Base-by-base conservation (phyloP, 2,329 filamentous ascomycete genomes). In the Diplodia sapinea region DNA sequence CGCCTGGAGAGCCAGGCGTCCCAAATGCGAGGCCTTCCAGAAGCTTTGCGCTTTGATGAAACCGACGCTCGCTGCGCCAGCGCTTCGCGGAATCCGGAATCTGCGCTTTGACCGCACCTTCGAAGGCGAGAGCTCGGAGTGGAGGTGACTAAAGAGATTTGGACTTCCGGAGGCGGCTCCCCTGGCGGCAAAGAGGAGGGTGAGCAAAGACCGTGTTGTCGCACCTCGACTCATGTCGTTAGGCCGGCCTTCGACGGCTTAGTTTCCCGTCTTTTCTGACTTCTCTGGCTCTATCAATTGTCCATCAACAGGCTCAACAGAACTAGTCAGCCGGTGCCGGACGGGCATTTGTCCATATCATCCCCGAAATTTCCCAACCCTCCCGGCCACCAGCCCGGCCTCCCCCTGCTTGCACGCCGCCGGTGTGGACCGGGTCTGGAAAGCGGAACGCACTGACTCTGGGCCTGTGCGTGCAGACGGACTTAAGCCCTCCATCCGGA, bases 21-120 rank as follows among this genome's bases (percentile, higher is more conserved):
- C 52, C 54, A 61, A 15, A 36, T 36, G n/a, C 31, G 43, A 63
- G 43, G 43, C 47, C 59, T 63, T 63, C 59, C 59, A 63, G 59
- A 63, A 63, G 59, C 47, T 51, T 51, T 51, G 59, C 36, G 59
- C 59, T 63, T 52, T 52, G 43, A 51, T 51, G 43, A 63, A 51
- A 63, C 59, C 59, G 59, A 63, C 59, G 40, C 20, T 31, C 59
- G 43, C 59, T 43, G 43, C 43, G 43, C 57, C 57, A 62, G 57
- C 57, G 59, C 59, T 40, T 40, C 59, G 59, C 59, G 59, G 59
- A 26, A 51, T 26, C 47, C 59, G 59, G 59, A 63, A 63, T 52
- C 59, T 63, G 47, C 59, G 59, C 59, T 63, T 63, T 63, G 59
- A 63, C 59, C 59, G 59, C 59, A 63, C 47, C 36, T 51, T 51